A percentile compares a stretch with the other conserved stretches of the same genome.
phyloP scores from a whole-genome alignment of 2,329 filamentous ascomycete genomes.

The Septoria petroselini region DNA sequence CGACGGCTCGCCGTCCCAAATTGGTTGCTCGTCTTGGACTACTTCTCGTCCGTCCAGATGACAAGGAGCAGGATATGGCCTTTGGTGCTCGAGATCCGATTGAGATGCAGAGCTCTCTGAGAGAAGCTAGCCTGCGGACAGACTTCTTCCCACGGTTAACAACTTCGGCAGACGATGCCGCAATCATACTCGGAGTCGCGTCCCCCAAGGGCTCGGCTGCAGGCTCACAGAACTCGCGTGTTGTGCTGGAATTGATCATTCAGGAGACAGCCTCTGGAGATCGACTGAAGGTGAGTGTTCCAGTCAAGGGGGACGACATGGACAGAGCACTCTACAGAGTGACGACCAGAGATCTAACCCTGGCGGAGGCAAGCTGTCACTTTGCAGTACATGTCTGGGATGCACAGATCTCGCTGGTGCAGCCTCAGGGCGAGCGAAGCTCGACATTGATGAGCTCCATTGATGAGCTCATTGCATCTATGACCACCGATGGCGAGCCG shows the following conservation, averaged over 20 bases:
- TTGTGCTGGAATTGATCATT: slow-evolving; percentile 12
- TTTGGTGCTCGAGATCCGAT: slow-evolving; percentile 6
- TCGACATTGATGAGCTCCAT: slow-evolving; percentile 10
- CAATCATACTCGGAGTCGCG: background rate
- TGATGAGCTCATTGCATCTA: slow-evolving; percentile 22
- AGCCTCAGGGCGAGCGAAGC: slow-evolving; percentile 10
- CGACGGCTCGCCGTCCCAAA: slow-evolving; percentile 1
- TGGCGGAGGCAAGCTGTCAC: slow-evolving; percentile 19
- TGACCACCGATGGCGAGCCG: slow-evolving; percentile 14
- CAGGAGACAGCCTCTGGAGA: slow-evolving; percentile 13
- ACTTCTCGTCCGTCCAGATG: slow-evolving; percentile 14
- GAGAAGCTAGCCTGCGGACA: slow-evolving; percentile 6
- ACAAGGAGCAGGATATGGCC: slow-evolving; percentile 7
- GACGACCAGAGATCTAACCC: slow-evolving; percentile 12
- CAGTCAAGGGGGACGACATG: background rate
- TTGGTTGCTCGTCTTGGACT: slow-evolving; percentile 19
- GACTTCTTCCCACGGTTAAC: slow-evolving; percentile 23
- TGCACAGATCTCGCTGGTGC: slow-evolving; percentile 16
- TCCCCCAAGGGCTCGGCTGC: background rate
- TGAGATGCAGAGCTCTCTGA: slow-evolving; percentile 15
- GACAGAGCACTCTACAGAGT: slow-evolving; percentile 13
- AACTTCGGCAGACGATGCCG: slow-evolving; percentile 13
- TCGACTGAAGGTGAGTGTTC: slow-evolving; percentile 15
- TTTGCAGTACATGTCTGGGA: slow-evolving; percentile 25
- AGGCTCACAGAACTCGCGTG: background rate